Conservation (phyloP, 345 rosid genomes). For the Nephelium lappaceum region DNA sequence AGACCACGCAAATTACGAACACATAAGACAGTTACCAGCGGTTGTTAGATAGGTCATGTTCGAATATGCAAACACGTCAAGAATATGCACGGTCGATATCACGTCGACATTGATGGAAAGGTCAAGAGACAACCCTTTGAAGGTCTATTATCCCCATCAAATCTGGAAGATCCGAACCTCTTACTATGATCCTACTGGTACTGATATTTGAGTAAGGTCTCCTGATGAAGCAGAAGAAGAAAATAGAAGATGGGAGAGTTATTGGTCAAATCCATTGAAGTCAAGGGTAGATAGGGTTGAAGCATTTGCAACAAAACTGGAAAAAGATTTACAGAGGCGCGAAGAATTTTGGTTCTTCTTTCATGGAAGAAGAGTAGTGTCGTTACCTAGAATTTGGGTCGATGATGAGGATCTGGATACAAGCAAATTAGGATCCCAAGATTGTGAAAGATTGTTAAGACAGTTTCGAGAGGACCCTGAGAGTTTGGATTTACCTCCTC, state of each 20-base stretch:
- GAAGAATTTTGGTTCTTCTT: background rate
- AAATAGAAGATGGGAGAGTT: background rate
- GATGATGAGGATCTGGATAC: background rate
- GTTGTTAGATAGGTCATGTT: background rate
- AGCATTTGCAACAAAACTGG: background rate
- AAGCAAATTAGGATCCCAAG: background rate
- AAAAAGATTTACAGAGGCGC: background rate
- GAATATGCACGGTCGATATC: background rate
- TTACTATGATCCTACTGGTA: too few relatives aligned
- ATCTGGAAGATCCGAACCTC: background rate
- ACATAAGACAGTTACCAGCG: background rate
- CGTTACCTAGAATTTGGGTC: background rate
- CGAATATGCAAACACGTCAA: background rate
- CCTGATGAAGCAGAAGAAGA: background rate
- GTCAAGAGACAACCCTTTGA: background rate
- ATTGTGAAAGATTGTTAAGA: background rate
- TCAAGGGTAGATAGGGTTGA: background rate
- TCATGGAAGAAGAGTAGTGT: background rate
- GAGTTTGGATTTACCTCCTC: background rate
- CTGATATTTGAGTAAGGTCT: background rate
- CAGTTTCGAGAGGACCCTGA: background rate
- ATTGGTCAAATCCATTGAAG: background rate
- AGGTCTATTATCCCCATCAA: background rate
- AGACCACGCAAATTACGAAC: background rate
- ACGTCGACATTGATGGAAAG: background rate